phyloP scores from a whole-genome alignment of 768 basidiomycete species.

The Leccinum fibrillosum region DNA sequence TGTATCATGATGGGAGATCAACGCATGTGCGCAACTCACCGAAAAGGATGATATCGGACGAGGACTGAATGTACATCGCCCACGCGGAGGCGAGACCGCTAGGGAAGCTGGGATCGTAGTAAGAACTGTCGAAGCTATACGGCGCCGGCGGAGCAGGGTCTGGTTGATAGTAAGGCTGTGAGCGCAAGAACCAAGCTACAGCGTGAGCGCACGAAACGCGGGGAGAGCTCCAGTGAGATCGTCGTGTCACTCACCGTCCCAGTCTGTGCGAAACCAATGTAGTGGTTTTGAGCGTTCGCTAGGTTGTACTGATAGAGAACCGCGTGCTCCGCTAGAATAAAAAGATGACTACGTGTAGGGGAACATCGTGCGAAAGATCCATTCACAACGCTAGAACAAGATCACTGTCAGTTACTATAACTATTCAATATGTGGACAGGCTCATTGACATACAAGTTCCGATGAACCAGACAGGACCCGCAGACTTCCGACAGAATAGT shows the following conservation, averaged over 20 bases:
- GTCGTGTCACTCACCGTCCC: conserved; percentile 37
- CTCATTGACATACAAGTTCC: conserved; percentile 45
- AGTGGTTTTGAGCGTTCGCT: conserved; percentile 42
- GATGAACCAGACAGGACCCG: conserved; percentile 80
- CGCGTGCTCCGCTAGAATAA: conserved; percentile 40
- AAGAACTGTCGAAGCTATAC: conserved; percentile 33
- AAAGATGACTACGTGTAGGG: not conserved
- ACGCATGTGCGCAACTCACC: conserved; percentile 27
- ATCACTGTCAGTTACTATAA: not conserved
- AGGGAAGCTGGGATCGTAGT: conserved; percentile 38
- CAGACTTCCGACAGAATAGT: conserved; percentile 69
- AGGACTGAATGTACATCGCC: conserved; percentile 28
- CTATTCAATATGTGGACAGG: not conserved
- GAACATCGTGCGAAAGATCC: not conserved
- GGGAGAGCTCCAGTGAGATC: not conserved
- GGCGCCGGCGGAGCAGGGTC: conserved; percentile 41
- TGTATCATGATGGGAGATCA: conserved; percentile 22
- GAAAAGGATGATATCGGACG: conserved; percentile 41
- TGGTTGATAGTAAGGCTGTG: conserved; percentile 49
- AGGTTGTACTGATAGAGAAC: conserved; percentile 48
- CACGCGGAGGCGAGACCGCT: not conserved
- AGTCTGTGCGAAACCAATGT: conserved; percentile 49
- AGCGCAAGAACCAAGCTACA: not conserved
- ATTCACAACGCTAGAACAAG: conserved; percentile 22
- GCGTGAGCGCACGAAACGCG: not conserved